Base-by-base conservation (phyloP, 2,329 filamentous ascomycete genomes). In the Talaromyces sp. region DNA sequence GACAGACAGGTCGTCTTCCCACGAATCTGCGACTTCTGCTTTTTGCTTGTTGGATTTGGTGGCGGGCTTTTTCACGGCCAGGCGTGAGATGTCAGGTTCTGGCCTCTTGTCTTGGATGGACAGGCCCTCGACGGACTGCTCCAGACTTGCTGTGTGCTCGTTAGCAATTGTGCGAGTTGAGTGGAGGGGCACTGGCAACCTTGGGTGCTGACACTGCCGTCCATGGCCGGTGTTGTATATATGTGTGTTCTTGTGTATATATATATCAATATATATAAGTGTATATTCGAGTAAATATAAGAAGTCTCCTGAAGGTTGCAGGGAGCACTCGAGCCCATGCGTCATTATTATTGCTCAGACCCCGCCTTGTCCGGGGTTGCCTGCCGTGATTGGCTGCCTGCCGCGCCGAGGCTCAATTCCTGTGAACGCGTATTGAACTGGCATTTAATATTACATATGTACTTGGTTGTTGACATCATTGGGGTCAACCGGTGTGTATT, bases 1-100 rank as follows among this genome's bases (percentile, higher is more conserved):
- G 17, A 75, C 75, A 19, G 77, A 81, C 36, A 83, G 81, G 60
- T 90, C 90, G 68, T 95, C 88, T 75, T 92, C 89, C 90, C 90
- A 93, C 51, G 88, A 91, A 65, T 92, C 90, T 58, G 82, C 84
- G 22, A 89, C 78, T 19, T 75, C 63, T 8, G 32, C 28, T 42
- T 60, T 63, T 47, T 77, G 77, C 60, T 76, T 70, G 32, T 63
- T 63, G 25, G 65, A 53, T 32, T 62, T 66, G 25, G 66, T 22
- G 52, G 71, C 17, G 0, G 64, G 66, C 32, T 59, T 64, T 44
- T 62, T 65, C 5, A 59, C 58, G 57, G 64, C 56, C 52, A 67
- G 72, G 6, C 73, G 69, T 52, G 66, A 36, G 70, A 65, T 44
- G 73, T 71, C 58, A 64, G 56, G 69, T 10, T 71, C 63, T 32